These are phyloP conservation scores for Diaporthe sp. DNA, from an alignment of 2,329 filamentous ascomycete species.

Conservation along the genomic window DNA sequence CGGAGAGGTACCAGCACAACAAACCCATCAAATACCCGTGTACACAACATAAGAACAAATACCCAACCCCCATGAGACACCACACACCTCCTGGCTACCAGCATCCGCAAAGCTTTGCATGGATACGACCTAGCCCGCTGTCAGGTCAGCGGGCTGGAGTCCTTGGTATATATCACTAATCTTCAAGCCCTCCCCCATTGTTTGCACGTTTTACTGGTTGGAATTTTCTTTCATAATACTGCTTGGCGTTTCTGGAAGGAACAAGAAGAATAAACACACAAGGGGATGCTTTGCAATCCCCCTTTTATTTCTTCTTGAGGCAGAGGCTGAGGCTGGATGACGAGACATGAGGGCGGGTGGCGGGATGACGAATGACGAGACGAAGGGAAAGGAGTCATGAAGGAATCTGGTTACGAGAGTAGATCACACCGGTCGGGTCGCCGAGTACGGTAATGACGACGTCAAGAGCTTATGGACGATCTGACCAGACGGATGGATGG, in stretches of 20 bases:
- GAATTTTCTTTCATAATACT: slow-evolving; percentile 11
- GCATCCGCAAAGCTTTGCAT: slow-evolving; percentile 24
- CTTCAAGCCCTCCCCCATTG: slow-evolving; percentile 7
- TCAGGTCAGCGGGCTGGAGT: slow-evolving; percentile 18
- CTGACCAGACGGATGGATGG: slow-evolving; percentile 1
- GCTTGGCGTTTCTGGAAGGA: slow-evolving; percentile 34
- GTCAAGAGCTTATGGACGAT: slow-evolving; percentile 25
- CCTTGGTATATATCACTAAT: slow-evolving; percentile 38
- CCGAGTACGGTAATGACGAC: slow-evolving; percentile 24
- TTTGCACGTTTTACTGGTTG: slow-evolving; percentile 1
- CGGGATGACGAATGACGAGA: slow-evolving; percentile 29
- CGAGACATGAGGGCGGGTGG: slow-evolving; percentile 17
- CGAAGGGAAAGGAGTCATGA: slow-evolving; percentile 26
- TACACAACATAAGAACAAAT: slow-evolving; percentile 19
- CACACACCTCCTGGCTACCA: slow-evolving; percentile 14
- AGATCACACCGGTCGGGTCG: background rate
- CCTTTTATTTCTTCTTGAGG: background rate
- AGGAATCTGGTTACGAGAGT: slow-evolving; percentile 6
- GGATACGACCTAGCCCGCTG: slow-evolving; percentile 25
- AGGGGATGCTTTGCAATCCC: background rate
- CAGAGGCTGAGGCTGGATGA: slow-evolving; percentile 5
- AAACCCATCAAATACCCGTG: slow-evolving; percentile 10
- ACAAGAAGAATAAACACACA: slow-evolving; percentile 7
- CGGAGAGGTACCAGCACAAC: slow-evolving; percentile 39
- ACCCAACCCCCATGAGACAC: background rate